Percentiles rank a stretch among this genome's conserved stretches.
These are phyloP conservation scores for Trichothecium sympodiale DNA, from an alignment of 2,329 filamentous ascomycete species.

Conservation along the genomic window DNA sequence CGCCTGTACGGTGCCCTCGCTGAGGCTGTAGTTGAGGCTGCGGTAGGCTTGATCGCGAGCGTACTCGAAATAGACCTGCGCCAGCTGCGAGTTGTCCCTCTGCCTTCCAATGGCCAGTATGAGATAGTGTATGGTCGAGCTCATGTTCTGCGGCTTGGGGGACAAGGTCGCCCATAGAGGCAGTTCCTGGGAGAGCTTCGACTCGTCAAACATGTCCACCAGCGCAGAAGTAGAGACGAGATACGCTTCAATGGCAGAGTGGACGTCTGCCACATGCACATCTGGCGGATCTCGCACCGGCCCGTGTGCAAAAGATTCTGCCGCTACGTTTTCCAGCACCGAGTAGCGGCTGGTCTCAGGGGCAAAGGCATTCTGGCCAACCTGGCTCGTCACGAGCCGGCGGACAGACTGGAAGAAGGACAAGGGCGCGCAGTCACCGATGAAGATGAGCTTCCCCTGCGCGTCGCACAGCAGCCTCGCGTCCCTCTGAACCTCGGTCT, in stretches of 20 bases:
- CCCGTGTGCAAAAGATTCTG: neutral
- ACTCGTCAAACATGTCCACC: conserved; percentile 35
- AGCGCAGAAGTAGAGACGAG: conserved; percentile 31
- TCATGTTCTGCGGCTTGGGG: conserved; percentile 21
- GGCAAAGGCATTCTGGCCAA: conserved; percentile 38
- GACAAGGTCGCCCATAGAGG: conserved; percentile 27
- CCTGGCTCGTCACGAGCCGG: conserved; percentile 35
- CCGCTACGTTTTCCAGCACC: conserved; percentile 24
- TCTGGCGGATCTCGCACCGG: conserved; percentile 13
- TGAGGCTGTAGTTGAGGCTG: conserved; percentile 32
- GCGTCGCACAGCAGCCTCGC: conserved; percentile 39
- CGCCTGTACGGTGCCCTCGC: conserved; percentile 36
- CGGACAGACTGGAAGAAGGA: conserved; percentile 45
- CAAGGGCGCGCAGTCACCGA: conserved; percentile 44
- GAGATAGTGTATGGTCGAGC: conserved; percentile 34
- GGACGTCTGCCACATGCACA: conserved; percentile 16
- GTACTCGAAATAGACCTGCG: conserved; percentile 37
- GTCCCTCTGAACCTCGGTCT: conserved; percentile 43
- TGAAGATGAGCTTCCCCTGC: conserved; percentile 43
- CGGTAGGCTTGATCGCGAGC: conserved; percentile 33
- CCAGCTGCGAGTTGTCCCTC: conserved; percentile 25
- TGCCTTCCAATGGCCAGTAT: conserved; percentile 39
- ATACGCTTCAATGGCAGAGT: conserved; percentile 22
- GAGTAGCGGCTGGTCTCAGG: conserved; percentile 39
- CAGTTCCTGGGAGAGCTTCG: conserved; percentile 26